Percentiles rank a stretch among this genome's conserved stretches.
These are phyloP conservation scores for Mortierella sp. DNA, from an alignment of 371 early-diverging fungal species.

Conservation along the genomic window DNA sequence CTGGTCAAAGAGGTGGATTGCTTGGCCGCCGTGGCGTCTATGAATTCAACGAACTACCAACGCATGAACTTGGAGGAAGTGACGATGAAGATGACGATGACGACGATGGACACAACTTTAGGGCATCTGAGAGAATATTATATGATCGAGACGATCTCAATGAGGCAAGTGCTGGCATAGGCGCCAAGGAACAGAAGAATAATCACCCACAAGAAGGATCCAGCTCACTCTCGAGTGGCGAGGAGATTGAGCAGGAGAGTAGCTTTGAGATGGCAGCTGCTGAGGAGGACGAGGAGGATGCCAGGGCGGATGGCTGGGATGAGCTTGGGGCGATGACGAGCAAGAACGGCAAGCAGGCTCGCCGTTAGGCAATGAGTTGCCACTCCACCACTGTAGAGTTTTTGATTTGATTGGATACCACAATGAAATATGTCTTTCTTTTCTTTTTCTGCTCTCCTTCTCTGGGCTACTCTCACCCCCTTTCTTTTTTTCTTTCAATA, in stretches of 20 bases:
- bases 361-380: constrained; percentile 6
- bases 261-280: constrained; percentile 59
- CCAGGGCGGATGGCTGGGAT: constrained; percentile 42
- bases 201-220: neutral
- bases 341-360: constrained; percentile 39
- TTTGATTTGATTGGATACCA: constrained; percentile 6
- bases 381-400: neutral
- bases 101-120: constrained; percentile 32
- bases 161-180: constrained; percentile 23
- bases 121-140: constrained; percentile 15
- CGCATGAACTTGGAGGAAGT: constrained; percentile 45
- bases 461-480: too few relatives aligned
- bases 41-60: constrained; percentile 48
- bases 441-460: too few relatives aligned
- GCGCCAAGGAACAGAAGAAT: constrained; percentile 32
- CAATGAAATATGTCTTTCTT: neutral
- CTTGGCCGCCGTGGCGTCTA: constrained; percentile 50
- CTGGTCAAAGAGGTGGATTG: constrained; percentile 48
- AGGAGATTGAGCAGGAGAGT: constrained; percentile 53
- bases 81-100: constrained; percentile 54
- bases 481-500: too few relatives aligned
- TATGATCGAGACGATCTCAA: constrained; percentile 32
- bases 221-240: constrained; percentile 34
- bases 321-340: constrained; percentile 39
- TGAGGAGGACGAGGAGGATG: constrained; percentile 53